A percentile compares a stretch with the other conserved stretches of the same genome.
phyloP scores from a whole-genome alignment of 805 yeast species.

The Saccharomycopsis schoenii region DNA sequence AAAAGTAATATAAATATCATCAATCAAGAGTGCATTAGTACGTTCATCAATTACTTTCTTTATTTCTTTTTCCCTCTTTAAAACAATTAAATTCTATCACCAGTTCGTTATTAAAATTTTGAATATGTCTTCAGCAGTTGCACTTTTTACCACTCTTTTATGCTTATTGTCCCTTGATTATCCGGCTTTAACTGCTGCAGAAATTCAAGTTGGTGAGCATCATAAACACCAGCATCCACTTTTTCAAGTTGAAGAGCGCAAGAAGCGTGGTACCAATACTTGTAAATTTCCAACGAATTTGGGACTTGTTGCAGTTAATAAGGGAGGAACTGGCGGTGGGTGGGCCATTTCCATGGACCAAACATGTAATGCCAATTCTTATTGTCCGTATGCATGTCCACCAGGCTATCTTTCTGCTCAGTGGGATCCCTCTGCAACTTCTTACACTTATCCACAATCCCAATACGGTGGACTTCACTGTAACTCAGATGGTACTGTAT shows the following conservation, averaged over 20 bases:
- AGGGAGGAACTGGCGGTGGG: constrained; percentile 52
- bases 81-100: too few relatives aligned
- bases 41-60: too few relatives aligned
- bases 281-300: constrained; percentile 61
- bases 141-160: not conserved
- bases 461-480: constrained; percentile 80
- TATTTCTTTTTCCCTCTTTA: too few relatives aligned
- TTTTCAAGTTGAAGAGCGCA: constrained; percentile 5
- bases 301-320: constrained; percentile 64
- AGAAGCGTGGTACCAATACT: constrained; percentile 27
- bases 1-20: not conserved
- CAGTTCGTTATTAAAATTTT: too few relatives aligned
- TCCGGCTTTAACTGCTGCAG: constrained; percentile 17
- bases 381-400: constrained; percentile 88
- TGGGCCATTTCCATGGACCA: constrained; percentile 83
- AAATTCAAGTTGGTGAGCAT: constrained; percentile 19
- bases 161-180: not conserved
- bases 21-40: too few relatives aligned
- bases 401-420: constrained; percentile 83
- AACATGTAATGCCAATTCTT: constrained; percentile 61
- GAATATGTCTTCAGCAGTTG: not conserved
- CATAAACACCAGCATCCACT: constrained; percentile 23
- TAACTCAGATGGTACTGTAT: constrained; percentile 55
- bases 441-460: constrained; percentile 68
- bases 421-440: constrained; percentile 73